phyloP scores from a whole-genome alignment of 164 flowering plant genomes.

The grape (Vitis vinifera) region ASM3070453v1 NC_081813.1:14210001-14210500 shows the following conservation, averaged over 20 bases:
- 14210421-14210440: slow-evolving; percentile 68
- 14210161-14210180: no score
- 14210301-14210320: slow-evolving; percentile 20
- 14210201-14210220: no score
- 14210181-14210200: no score
- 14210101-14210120: no score
- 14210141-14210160: no score
- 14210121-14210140: no score
- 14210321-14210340: slow-evolving; percentile 8
- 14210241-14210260: slow-evolving; percentile 7
- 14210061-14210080: no score
- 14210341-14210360: slow-evolving; percentile 48
- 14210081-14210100: no score
- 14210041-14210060: no score
- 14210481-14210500: slow-evolving; percentile 26
- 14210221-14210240: slow-evolving; percentile 2
- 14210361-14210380: slow-evolving; percentile 71
- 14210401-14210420: slow-evolving; percentile 70
- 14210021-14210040: no score
- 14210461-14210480: slow-evolving; percentile 63
- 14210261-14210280: not conserved
- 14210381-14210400: slow-evolving; percentile 63
- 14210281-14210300: not conserved
- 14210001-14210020: no score
- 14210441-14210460: slow-evolving; percentile 70